Percentiles rank a stretch among this genome's conserved stretches.
Evolutionary conservation across 306 rosid species (phyloP).

Genomic region (Benincasa hispida): DNA sequence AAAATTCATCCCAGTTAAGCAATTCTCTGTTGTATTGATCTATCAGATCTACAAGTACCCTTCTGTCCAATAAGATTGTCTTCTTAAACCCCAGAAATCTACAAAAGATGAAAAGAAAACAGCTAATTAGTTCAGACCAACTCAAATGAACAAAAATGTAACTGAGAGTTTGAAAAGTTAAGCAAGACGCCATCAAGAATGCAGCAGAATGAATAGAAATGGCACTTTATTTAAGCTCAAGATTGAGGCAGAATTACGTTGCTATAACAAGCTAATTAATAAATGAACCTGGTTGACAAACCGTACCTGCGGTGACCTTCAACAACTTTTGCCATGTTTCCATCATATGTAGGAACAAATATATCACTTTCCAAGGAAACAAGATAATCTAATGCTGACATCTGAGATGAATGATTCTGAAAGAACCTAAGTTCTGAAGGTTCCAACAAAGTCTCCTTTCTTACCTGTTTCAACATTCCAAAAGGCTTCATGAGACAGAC

Average conservation of each 20-base stretch:
- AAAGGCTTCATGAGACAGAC: slow-evolving; percentile 3
- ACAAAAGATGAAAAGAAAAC: slow-evolving; percentile 7
- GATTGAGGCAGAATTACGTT: background rate
- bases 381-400: slow-evolving; percentile 97
- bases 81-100: slow-evolving; percentile 85
- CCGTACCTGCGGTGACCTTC: slow-evolving; percentile 97
- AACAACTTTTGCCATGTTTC: slow-evolving; percentile 99
- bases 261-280: background rate
- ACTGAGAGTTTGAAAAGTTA: background rate
- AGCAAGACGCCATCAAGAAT: background rate
- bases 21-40: slow-evolving; percentile 49
- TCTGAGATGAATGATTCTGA: slow-evolving; percentile 96
- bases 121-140: background rate
- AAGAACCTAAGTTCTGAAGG: slow-evolving; percentile 72
- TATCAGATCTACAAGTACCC: slow-evolving; percentile 70
- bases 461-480: slow-evolving; percentile 43
- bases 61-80: slow-evolving; percentile 71
- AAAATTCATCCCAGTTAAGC: slow-evolving; percentile 68
- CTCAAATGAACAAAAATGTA: background rate
- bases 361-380: slow-evolving; percentile 94
- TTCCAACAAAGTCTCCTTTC: slow-evolving; percentile 87
- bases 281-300: background rate
- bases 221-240: background rate
- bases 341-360: slow-evolving; percentile 93
- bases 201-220: background rate